phyloP scores from a whole-genome alignment of 768 basidiomycete species.

The Collybia mongolica region DNA sequence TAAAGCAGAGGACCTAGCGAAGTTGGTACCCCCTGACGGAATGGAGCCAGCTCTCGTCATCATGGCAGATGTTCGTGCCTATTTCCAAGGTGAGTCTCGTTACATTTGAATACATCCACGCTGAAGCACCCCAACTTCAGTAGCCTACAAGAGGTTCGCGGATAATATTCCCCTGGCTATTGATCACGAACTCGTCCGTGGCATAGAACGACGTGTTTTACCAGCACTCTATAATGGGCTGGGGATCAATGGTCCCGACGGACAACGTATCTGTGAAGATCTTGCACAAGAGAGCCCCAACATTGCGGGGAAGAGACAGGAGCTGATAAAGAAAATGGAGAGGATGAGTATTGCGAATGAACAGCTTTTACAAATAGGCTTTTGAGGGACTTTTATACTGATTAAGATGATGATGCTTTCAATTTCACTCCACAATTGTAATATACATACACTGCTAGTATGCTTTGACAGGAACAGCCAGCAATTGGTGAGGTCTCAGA shows the following conservation, averaged over 20 bases:
- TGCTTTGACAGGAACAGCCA: too few relatives aligned
- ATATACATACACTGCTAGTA: too few relatives aligned
- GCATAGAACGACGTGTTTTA: slow-evolving; percentile 45
- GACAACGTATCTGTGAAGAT: slow-evolving; percentile 43
- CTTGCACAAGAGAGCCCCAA: slow-evolving; percentile 50
- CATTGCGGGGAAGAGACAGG: slow-evolving; percentile 42
- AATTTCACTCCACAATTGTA: too few relatives aligned
- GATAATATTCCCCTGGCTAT: slow-evolving; percentile 59
- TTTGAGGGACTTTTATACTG: background rate
- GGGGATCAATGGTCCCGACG: slow-evolving; percentile 48
- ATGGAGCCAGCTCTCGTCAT: slow-evolving; percentile 58
- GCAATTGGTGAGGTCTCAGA: too few relatives aligned
- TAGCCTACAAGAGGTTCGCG: slow-evolving; percentile 57
- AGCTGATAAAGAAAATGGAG: slow-evolving; percentile 49
- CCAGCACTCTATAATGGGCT: slow-evolving; percentile 45
- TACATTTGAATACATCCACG: too few relatives aligned
- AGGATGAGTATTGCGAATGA: slow-evolving; percentile 43
- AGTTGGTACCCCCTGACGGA: slow-evolving; percentile 47
- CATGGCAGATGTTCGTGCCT: slow-evolving; percentile 72
- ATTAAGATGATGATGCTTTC: too few relatives aligned
- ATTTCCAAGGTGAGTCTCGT: slow-evolving; percentile 63
- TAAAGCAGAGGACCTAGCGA: slow-evolving; percentile 42
- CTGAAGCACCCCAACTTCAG: slow-evolving; percentile 24
- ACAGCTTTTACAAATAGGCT: slow-evolving; percentile 30
- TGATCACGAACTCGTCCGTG: slow-evolving; percentile 55